Evolutionary conservation across 2,329 filamentous ascomycete species (phyloP), one percentile per base, ranked within the genome.

Genomic region (Colletotrichum nymphaeae): DNA sequence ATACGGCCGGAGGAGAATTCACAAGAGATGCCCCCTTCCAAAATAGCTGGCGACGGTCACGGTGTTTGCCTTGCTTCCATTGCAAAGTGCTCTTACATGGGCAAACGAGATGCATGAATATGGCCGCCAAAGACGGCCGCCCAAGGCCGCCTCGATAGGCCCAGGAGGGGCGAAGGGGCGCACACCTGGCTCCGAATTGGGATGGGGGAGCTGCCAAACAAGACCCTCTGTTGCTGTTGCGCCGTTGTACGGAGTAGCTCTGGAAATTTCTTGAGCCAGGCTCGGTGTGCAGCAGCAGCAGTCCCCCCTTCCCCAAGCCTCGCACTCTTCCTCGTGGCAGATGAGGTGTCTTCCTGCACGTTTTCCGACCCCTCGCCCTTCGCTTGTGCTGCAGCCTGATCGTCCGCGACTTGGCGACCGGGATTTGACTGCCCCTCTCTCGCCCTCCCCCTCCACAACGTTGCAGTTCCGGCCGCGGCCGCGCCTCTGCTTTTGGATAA

Each of bases 101-200:
- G 63, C 35, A 66, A 58, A 46, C 52, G 63, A 28, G n/a, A 24
- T 66, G 35, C 63, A 59, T 49, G 63, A 49, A 66, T 66, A 35
- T 49, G 63, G 53, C 37, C 63, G 63, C 49, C 30, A 52, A 30
- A 24, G 22, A 63, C 37, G 42, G 60, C 60, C 42, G 62, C 49
- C 62, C 46, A 28, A 55, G 30, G 52, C 24, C 14, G 42, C 35
- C 19, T 30, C 53, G 58, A 32, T 7, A 63, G 16, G 30, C 16
- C 63, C 22, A 24, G 24, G 49, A 56, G 24, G 53, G 19, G 57
- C 32, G 28, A 52, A 32, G 26, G 53, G 28, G 56, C 42, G 42
- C 42, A 49, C 42, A 49, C 58, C 49, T 37, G 42, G 37, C 52
- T 52, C 60, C 53, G 58, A 37, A 64, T 28, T 28, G n/a, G 35